Base-by-base conservation (phyloP, 768 basidiomycete genomes). In the Boletus rex-veris region DNA sequence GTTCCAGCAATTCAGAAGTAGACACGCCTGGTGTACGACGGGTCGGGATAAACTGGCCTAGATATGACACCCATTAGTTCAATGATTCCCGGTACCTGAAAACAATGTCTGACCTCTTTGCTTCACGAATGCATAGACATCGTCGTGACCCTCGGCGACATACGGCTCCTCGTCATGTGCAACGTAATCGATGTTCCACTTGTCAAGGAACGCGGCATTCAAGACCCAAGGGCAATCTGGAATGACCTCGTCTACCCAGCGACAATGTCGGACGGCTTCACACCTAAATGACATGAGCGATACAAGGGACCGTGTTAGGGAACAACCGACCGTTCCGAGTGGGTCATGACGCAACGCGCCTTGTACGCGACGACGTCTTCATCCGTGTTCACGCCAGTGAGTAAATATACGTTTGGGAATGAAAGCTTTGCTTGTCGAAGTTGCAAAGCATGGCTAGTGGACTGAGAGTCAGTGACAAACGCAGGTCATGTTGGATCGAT, bases 111-210 rank as follows among this genome's bases (percentile, higher is more conserved):
- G 52, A 90, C 95, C 96, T 67, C 82, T 81, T 48, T 75, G 75
- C 73, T 99, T 98, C 45, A 80, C 83, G 60, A 83, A 87, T 4
- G 74, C 75, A 66, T 98, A 99, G 0, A 95, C 90, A 69, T 99
- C 97, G 30, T 88, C 84, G 45, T 83, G 78, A 2, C 88, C 91
- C n/a, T 78, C 82, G 28, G 84, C 77, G 3, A 80, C 80, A 63
- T 98, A 98, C 1, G 93, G 91, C 48, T 81, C 84, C 64, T 98
- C 95, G 64, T 99, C 97, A 63, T 99, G 97, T 3, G 95, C 95
- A 43, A 98, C 88, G 63, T 98, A 99, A 69, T 99, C 97, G 58
- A 99, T 96, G 70, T 86, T 69, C 69, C 90, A 84, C 70, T 87
- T 87, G 42, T 90, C 81, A 21, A 98, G 59, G 68, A 97, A 99